phyloP scores from a whole-genome alignment of 2,329 filamentous ascomycete species.

The Botryosphaeria agaves region DNA sequence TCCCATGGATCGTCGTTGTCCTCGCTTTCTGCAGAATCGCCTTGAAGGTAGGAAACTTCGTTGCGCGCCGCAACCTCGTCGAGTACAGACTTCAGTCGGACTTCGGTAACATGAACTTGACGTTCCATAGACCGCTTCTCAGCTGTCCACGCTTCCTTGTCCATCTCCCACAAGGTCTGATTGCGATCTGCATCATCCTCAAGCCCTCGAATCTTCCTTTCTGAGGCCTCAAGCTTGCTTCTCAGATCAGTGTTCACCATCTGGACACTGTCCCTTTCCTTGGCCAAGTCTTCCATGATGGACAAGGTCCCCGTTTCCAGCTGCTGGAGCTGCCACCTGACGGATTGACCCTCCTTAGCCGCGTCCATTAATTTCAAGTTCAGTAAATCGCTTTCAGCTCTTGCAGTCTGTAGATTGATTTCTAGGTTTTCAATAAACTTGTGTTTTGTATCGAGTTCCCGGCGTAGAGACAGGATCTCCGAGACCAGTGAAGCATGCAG shows the following conservation, averaged over 20 bases:
- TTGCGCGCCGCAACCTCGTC: conserved; percentile 61
- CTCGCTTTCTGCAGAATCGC: conserved; percentile 41
- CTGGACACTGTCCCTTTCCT: conserved; percentile 72
- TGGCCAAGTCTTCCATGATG: conserved; percentile 64
- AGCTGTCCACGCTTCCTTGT: conserved; percentile 71
- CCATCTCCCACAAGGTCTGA: conserved; percentile 65
- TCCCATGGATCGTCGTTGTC: conserved; percentile 46
- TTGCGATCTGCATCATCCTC: conserved; percentile 70
- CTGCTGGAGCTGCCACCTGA: conserved; percentile 72
- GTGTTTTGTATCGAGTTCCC: conserved; percentile 82
- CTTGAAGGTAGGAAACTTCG: conserved; percentile 9
- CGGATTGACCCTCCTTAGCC: conserved; percentile 58
- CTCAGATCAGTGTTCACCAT: conserved; percentile 55
- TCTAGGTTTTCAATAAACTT: conserved; percentile 78
- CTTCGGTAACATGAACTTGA: conserved; percentile 79
- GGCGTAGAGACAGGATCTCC: conserved; percentile 71
- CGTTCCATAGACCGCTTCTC: conserved; percentile 71
- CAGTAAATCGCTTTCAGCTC: conserved; percentile 57
- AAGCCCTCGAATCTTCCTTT: conserved; percentile 60
- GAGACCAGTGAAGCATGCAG: conserved; percentile 88
- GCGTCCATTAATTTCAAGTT: conserved; percentile 43
- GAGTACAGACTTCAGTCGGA: conserved; percentile 63
- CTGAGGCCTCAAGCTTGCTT: conserved; percentile 56
- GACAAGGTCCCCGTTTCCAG: conserved; percentile 79
- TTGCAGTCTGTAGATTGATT: conserved; percentile 48